A percentile compares a stretch with the other conserved stretches of the same genome.
Conservation (phyloP, 2,329 filamentous ascomycete species). For the Ophiocordyceps camponoti-leonardi region DNA sequence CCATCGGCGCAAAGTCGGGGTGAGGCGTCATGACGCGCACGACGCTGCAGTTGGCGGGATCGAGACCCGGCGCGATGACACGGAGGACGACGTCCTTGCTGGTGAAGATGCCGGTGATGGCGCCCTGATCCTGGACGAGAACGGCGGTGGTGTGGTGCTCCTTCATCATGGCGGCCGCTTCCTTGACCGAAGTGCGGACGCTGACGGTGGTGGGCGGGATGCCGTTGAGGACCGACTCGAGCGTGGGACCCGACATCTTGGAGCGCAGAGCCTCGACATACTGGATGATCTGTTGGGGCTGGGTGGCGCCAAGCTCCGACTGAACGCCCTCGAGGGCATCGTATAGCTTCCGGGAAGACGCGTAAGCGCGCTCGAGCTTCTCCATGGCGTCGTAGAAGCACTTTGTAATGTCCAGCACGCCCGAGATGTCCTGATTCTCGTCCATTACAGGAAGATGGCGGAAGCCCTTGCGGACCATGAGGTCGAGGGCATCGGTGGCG, state of each 20-base stretch:
- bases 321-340: constrained; percentile 96
- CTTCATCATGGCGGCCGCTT: constrained; percentile 92
- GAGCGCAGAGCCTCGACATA: constrained; percentile 89
- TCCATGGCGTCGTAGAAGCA: constrained; percentile 99
- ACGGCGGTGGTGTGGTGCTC: constrained; percentile 97
- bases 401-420: constrained; percentile 96
- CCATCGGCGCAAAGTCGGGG: constrained; percentile 93
- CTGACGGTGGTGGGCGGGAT: constrained; percentile 87
- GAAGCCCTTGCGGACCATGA: constrained; percentile 98
- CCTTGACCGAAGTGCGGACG: constrained; percentile 88
- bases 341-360: constrained; percentile 93
- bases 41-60: constrained; percentile 89
- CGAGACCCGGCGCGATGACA: constrained; percentile 90
- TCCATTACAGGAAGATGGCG: constrained; percentile 97
- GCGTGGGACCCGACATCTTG: constrained; percentile 95
- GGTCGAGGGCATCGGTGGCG: constrained; percentile 87
- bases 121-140: constrained; percentile 87
- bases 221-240: constrained; percentile 87
- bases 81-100: constrained; percentile 98
- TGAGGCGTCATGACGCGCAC: constrained; percentile 98
- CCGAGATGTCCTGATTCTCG: constrained; percentile 97
- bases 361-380: constrained; percentile 94
- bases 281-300: constrained; percentile 96
- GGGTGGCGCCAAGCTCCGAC: constrained; percentile 85
- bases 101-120: constrained; percentile 97